phyloP scores from a whole-genome alignment of 805 yeast species.

The Candida chauliodis region DNA sequence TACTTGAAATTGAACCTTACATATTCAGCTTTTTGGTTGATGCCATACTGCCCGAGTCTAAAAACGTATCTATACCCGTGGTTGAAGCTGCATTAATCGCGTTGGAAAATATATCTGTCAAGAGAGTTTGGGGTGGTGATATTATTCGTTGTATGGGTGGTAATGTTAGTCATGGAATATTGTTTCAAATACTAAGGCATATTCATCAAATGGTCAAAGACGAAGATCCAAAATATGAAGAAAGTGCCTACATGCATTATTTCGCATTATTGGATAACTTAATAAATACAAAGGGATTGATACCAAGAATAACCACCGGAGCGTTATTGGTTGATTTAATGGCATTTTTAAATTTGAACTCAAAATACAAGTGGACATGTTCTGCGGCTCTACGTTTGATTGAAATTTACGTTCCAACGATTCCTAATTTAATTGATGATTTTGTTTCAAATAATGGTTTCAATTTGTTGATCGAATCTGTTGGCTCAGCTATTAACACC shows the following conservation, averaged over 20 bases:
- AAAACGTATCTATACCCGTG: conserved; percentile 48
- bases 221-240: conserved; percentile 30
- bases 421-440: conserved; percentile 51
- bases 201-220: conserved; percentile 51
- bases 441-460: conserved; percentile 71
- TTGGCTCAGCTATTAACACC: conserved; percentile 61
- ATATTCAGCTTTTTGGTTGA: conserved; percentile 67
- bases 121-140: conserved; percentile 71
- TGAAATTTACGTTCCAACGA: conserved; percentile 41
- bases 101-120: conserved; percentile 64
- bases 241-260: conserved; percentile 48
- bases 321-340: conserved; percentile 68
- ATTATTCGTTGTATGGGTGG: conserved; percentile 77
- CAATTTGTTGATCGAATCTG: conserved; percentile 51
- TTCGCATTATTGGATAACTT: conserved; percentile 64
- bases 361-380: conserved; percentile 52
- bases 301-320: conserved; percentile 62
- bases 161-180: conserved; percentile 78
- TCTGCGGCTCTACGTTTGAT: conserved; percentile 63
- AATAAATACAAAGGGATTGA: conserved; percentile 52
- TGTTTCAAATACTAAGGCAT: conserved; percentile 67
- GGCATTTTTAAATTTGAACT: conserved; percentile 53
- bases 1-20: conserved; percentile 70
- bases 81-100: conserved; percentile 62
- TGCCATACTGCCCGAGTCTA: conserved; percentile 63